Conservation (phyloP, 192 early-diverging fungal species). For the Radiomyces spectabilis region DNA sequence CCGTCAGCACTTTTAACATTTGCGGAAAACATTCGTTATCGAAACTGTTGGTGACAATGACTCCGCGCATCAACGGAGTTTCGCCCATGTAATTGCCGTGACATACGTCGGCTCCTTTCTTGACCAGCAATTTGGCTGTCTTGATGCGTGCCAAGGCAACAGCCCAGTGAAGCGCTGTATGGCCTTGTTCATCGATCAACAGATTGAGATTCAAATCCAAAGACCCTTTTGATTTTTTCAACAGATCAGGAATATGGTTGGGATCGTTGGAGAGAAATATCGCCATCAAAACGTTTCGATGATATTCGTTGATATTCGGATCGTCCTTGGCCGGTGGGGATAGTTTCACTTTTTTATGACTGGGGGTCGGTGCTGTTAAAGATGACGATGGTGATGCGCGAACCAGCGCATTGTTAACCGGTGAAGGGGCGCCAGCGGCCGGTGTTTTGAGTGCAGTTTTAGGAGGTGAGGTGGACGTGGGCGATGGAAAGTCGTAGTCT, state of each 20-base stretch:
- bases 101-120: constrained; percentile 61
- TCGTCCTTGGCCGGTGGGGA: too few species aligned
- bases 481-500: neutral
- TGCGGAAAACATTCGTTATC: constrained; percentile 68
- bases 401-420: too few species aligned
- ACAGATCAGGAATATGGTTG: constrained; percentile 42
- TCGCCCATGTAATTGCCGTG: constrained; percentile 75
- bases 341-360: too few species aligned
- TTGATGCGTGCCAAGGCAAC: constrained; percentile 74
- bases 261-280: constrained; percentile 78
- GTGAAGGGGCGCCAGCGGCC: too few species aligned
- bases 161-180: constrained; percentile 94
- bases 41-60: constrained; percentile 80
- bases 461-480: too few species aligned
- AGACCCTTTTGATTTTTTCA: constrained; percentile 29
- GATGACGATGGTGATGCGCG: too few species aligned
- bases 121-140: constrained; percentile 71
- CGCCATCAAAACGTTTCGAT: constrained; percentile 80
- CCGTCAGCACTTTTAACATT: constrained; percentile 61
- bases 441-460: too few species aligned
- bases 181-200: constrained; percentile 89
- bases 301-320: too few species aligned
- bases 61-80: constrained; percentile 81
- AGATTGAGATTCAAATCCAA: constrained; percentile 68
- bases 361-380: too few species aligned